phyloP scores from a whole-genome alignment of 2,329 filamentous ascomycete species.

The Paramyrothecium roridum region DNA sequence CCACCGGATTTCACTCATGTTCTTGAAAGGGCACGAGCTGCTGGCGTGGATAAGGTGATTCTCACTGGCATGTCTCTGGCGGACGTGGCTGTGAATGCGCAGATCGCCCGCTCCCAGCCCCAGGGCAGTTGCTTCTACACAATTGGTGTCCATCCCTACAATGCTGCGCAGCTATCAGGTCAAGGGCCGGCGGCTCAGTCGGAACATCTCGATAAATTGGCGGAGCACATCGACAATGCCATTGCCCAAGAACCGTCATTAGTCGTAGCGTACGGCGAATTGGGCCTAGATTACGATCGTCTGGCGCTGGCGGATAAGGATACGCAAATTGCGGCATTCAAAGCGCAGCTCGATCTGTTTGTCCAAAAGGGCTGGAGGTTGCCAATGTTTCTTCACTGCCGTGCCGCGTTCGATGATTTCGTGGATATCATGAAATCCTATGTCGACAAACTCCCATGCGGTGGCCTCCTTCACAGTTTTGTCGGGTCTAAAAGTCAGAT shows the following conservation, averaged over 20 bases:
- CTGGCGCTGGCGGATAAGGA: constrained; percentile 36
- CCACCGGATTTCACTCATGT: constrained; percentile 38
- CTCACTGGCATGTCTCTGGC: constrained; percentile 33
- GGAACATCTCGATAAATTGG: constrained; percentile 16
- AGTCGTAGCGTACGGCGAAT: constrained; percentile 44
- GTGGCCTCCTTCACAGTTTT: constrained; percentile 21
- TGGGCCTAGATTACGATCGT: constrained; percentile 48
- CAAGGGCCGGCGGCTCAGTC: constrained; percentile 12
- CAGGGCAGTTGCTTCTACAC: constrained; percentile 36
- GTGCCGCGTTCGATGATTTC: constrained; percentile 21
- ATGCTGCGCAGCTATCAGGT: constrained; percentile 38
- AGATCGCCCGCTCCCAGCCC: constrained; percentile 22
- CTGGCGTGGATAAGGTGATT: constrained; percentile 38
- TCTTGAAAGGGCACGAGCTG: constrained; percentile 35
- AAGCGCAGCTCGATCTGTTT: constrained; percentile 18
- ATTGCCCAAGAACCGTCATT: constrained; percentile 19
- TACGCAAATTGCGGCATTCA: constrained; percentile 17
- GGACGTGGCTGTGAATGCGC: constrained; percentile 22
- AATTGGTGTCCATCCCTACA: constrained; percentile 48
- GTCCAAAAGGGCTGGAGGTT: constrained; percentile 18
- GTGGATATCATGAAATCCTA: constrained; percentile 35
- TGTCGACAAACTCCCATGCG: constrained; percentile 16
- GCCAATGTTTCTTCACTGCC: constrained; percentile 20
- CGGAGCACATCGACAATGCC: constrained; percentile 16
- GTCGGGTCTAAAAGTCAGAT: constrained; percentile 17